Base-by-base conservation (phyloP, 805 yeast species). In the Ogataea pini region DNA sequence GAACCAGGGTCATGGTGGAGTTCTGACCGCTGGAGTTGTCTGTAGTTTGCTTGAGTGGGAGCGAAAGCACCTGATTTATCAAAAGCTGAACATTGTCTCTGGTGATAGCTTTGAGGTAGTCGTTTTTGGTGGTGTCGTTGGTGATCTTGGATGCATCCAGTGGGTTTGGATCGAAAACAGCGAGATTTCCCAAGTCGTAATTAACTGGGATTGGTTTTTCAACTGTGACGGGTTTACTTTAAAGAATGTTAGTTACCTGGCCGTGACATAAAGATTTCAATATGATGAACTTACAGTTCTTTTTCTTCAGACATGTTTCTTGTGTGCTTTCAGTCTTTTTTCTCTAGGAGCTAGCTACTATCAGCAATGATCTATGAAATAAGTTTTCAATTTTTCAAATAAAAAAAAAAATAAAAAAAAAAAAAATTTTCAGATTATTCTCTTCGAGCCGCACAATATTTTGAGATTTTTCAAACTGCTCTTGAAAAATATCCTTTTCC, bases 71-170 rank as follows among this genome's bases (percentile, higher is more conserved):
- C 72, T 94, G 99, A 70, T 91, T 91, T 60, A 94, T 82, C 60
- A 94, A 75, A 49, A 92, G 76, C 71, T 94, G 99, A 24, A 88
- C 89, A 67, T 94, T 91, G 62, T 92, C 99, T 72, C 99, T 83
- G 31, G 97, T 82, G 16, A 81, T 72, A 5, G 78, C 70, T 45
- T 76, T 73, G 51, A 94, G 71, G 52, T 85, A 78, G 41, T 72
- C 77, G 65, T 90, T 96, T 60, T 79, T 81, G 37, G 76, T 72
- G 33, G 63, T 62, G 16, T 77, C 75, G 58, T 85, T 78, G 3
- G 75, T 70, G 43, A 89, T 70, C 55, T 79, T 75, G 13, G 72
- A 72, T 34, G 75, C 73, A 56, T 88, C 95, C 55, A 92, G 70
- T 17, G 96, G 96, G 67, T 89, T 91, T 31, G 91, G 75, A 69